phyloP scores from a whole-genome alignment of 176 grass and related monocot species.

The Cenchrus fungigraminus region DNA sequence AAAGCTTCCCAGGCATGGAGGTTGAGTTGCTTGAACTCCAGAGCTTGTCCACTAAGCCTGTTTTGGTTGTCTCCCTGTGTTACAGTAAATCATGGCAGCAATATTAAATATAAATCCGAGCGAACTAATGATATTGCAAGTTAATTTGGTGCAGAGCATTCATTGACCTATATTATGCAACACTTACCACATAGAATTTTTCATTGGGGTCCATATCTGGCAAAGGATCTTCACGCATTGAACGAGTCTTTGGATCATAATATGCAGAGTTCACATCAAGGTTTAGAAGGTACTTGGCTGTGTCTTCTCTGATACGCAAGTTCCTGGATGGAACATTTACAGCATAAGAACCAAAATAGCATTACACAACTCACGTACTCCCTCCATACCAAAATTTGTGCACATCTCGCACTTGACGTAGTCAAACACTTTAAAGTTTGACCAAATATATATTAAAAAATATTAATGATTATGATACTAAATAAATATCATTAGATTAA shows the following conservation, averaged over 20 bases:
- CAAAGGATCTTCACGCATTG: conserved; percentile 91
- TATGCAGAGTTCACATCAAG: conserved; percentile 95
- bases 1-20: conserved; percentile 93
- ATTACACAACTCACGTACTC: background rate
- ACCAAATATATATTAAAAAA: too few relatives aligned
- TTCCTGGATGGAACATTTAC: conserved; percentile 58
- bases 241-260: conserved; percentile 97
- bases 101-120: conserved; percentile 24
- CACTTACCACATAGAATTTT: conserved; percentile 89
- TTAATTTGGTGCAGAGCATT: background rate
- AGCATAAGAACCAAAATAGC: background rate
- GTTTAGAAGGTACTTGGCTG: conserved; percentile 90
- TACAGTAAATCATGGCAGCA: background rate
- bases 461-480: too few relatives aligned
- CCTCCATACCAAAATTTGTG: too few relatives aligned
- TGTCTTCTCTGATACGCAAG: conserved; percentile 97
- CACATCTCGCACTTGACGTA: too few relatives aligned
- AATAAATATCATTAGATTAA: too few relatives aligned
- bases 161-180: background rate
- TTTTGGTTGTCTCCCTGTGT: conserved; percentile 97
- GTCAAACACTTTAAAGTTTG: too few relatives aligned
- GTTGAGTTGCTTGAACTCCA: conserved; percentile 91
- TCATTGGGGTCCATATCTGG: conserved; percentile 97
- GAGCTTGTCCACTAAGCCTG: conserved; percentile 85
- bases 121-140: background rate